Base-by-base conservation (phyloP, 2,329 filamentous ascomycete genomes). In the Endothia cerciana region DNA sequence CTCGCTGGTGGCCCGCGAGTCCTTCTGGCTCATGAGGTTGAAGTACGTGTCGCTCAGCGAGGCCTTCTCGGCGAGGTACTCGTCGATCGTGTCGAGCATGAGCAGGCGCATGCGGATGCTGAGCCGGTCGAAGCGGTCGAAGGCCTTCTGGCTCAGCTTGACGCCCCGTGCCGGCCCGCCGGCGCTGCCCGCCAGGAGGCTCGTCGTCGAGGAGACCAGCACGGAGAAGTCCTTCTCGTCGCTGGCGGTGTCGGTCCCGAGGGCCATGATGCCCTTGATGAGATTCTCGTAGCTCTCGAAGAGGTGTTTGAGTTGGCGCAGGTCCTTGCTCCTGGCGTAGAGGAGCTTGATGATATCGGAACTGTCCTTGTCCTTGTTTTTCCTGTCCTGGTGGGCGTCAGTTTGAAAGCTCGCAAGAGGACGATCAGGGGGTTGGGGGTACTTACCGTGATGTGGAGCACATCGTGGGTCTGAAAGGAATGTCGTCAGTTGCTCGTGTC, bases 21-120 rank as follows among this genome's bases (percentile, higher is more conserved):
- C 89, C 73, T 91, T 92, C 72, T 92, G 87, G 22, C 90, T 87
- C 65, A 90, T 91, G 69, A 93, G 83, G 74, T 91, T 92, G 81
- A 93, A 93, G 74, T 92, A 92, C 73, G 92, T 87, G 69, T 86
- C 85, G 3, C 90, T 88, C 33, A 93, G 78, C 0, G 87, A 87
- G 33, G 89, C 87, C 73, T 92, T 92, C 75, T 92, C 90, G 36
- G 85, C 85, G 28, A 92, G 76, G 65, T 86, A 87, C 71, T 88
- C 87, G 60, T 85, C 79, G 33, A 89, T 87, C 65, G 88, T 85
- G 70, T 82, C 85, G 49, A 90, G 74, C 67, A 89, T 88, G 59
- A 89, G 83, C 49, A 88, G 78, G 64, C 84, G 79, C 63, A 89
- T 81, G 53, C 86, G 81, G 70, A 89, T 85, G 67, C 82, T 81